Conservation (phyloP, 441 rosid genomes). For the Adansonia rubrostipa region DNA sequence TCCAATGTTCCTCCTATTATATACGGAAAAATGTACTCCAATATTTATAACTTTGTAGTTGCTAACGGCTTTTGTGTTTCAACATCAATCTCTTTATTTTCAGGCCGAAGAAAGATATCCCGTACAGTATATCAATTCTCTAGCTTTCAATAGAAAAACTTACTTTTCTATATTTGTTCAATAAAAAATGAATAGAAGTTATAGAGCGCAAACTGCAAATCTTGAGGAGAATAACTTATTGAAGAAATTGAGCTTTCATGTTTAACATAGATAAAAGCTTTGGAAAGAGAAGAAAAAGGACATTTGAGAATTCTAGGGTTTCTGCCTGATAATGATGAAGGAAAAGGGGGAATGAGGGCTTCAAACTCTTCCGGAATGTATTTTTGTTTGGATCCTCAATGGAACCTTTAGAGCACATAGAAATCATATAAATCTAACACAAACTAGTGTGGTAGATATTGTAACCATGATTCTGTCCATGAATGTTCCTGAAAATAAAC, state of each 20-base stretch:
- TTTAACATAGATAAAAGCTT: neutral
- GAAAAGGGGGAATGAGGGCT: neutral
- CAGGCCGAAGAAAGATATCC: conserved; percentile 1
- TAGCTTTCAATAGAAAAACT: neutral
- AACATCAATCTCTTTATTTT: neutral
- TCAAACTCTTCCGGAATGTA: neutral
- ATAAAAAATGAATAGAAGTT: neutral
- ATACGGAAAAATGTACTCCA: neutral
- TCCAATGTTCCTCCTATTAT: neutral
- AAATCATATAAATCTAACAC: neutral
- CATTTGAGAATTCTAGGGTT: neutral
- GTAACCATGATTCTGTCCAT: neutral
- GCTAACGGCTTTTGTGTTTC: neutral
- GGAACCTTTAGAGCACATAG: conserved; percentile 1
- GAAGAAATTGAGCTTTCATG: neutral
- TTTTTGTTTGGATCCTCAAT: neutral
- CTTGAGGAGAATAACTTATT: neutral
- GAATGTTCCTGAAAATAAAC: neutral
- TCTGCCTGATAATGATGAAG: neutral
- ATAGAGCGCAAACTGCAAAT: neutral
- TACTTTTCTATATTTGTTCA: neutral
- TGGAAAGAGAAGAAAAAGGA: neutral
- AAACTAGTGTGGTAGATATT: neutral
- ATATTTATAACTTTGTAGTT: neutral
- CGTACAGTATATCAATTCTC: neutral